phyloP scores from a whole-genome alignment of 2,329 filamentous ascomycete genomes.

The Tolypocladium endophyticum region DNA sequence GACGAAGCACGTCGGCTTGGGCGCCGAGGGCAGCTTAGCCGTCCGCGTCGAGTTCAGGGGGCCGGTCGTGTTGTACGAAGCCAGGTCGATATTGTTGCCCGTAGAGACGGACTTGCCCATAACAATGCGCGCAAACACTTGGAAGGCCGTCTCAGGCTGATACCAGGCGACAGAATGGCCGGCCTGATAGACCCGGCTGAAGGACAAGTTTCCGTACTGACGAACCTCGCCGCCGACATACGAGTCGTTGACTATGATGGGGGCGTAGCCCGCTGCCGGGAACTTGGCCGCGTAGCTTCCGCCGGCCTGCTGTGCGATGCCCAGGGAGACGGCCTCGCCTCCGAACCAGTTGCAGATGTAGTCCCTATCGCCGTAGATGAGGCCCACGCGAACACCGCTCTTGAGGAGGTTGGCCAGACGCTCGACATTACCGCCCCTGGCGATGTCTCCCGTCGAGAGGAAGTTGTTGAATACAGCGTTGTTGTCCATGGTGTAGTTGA shows the following conservation, averaged over 20 bases:
- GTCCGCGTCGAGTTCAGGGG: constrained; percentile 45
- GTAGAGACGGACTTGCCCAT: constrained; percentile 43
- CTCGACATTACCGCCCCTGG: constrained; percentile 49
- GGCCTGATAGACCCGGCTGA: constrained; percentile 55
- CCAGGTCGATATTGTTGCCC: constrained; percentile 40
- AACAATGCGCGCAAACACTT: constrained; percentile 51
- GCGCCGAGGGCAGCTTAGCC: constrained; percentile 37
- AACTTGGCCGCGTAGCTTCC: constrained; percentile 44
- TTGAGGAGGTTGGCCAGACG: constrained; percentile 50
- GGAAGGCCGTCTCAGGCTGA: constrained; percentile 49
- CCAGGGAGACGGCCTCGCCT: constrained; percentile 62
- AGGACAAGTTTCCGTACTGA: constrained; percentile 65
- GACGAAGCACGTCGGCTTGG: constrained; percentile 49
- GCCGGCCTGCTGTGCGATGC: constrained; percentile 40
- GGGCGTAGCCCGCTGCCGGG: constrained; percentile 57
- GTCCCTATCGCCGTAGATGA: constrained; percentile 60
- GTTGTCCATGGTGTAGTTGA: constrained; percentile 47
- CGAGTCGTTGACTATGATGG: constrained; percentile 56
- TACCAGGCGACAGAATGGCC: constrained; percentile 53
- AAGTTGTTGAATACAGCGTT: constrained; percentile 35
- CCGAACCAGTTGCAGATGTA: constrained; percentile 60
- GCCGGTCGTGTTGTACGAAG: constrained; percentile 46
- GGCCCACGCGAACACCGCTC: constrained; percentile 54
- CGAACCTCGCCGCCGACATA: constrained; percentile 64
- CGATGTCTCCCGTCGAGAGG: constrained; percentile 45